phyloP scores from a whole-genome alignment of 106 monocot species.

The Acorus gramineus region DNA sequence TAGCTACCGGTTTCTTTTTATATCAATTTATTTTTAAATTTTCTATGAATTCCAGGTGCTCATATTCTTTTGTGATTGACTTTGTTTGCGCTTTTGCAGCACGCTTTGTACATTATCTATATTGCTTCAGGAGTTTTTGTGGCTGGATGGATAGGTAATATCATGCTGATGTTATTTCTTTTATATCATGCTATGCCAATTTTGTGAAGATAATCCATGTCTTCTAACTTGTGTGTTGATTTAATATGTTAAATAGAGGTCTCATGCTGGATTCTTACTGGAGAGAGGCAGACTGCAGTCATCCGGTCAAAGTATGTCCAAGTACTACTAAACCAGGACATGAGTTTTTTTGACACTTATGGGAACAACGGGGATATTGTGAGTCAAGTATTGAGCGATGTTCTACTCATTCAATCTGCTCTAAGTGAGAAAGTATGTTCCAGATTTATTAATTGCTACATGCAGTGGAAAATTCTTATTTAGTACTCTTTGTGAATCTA shows the following conservation, averaged over 20 bases:
- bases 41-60: too few relatives aligned
- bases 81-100: constrained; percentile 42
- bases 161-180: background rate
- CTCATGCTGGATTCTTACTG: constrained; percentile 99
- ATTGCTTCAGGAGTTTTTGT: constrained; percentile 75
- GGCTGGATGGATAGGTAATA: constrained; percentile 96
- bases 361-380: constrained; percentile 99
- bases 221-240: constrained; percentile 2
- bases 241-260: constrained; percentile 53
- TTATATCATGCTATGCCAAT: background rate
- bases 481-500: too few relatives aligned
- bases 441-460: background rate
- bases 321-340: constrained; percentile 94
- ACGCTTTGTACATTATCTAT: constrained; percentile 80
- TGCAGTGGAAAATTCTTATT: too few relatives aligned
- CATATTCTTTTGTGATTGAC: background rate
- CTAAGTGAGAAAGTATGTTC: constrained; percentile 93
- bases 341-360: constrained; percentile 99
- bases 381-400: constrained; percentile 99
- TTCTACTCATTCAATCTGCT: constrained; percentile 97
- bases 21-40: too few relatives aligned
- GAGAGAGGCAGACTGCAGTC: constrained; percentile 97
- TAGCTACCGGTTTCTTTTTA: too few relatives aligned
- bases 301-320: constrained; percentile 98
- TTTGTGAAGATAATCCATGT: background rate